Evolutionary conservation across 768 basidiomycete genomes (phyloP), one percentile per base, ranked within the genome.

Genomic region (Naganishia vishniacii): DNA sequence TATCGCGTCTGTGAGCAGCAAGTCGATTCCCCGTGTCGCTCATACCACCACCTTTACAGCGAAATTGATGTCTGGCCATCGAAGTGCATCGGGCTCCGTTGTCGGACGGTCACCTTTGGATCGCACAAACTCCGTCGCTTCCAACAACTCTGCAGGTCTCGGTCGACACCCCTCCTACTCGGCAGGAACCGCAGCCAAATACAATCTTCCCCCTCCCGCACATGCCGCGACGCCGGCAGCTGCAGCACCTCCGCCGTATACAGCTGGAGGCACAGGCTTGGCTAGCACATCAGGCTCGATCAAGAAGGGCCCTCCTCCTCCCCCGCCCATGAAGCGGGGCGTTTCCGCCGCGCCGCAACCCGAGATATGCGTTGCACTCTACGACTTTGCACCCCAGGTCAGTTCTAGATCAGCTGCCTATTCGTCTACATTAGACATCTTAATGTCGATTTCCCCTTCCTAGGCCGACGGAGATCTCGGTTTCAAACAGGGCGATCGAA

Each of bases 361-460:
- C 3, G 83, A 86, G 75, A 91, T 91, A 72, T 91, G 92, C 26
- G 87, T 89, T 11, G 95, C 95, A 31, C 74, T 98, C 72, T 99
- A 95, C 73, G 95, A 99, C 77, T 99, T 94, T 74, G 82, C 81
- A 37, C 91, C 95, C 20, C 92, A 94, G 83, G 86, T 85, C 72
- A 60, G 80, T 72, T 20, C n/a, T 4, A 16, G 26, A 6, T 45
- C 37, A 16, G 20, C n/a, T n/a, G n/a, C n/a, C n/a, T n/a, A n/a
- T n/a, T n/a, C n/a, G n/a, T n/a, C n/a, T n/a, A n/a, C n/a, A n/a
- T n/a, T n/a, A n/a, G 29, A 46, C 26, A 9, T 12, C 8, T 16
- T 5, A 56, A 15, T 49, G 13, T 37, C 15, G n/a, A 61, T 42
- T 16, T 66, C 20, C 11, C 37, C 16, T 40, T 16, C 37, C 16